phyloP scores from a whole-genome alignment of 1,139 yeast species.

The Geotrichum citri-aurantii region DNA sequence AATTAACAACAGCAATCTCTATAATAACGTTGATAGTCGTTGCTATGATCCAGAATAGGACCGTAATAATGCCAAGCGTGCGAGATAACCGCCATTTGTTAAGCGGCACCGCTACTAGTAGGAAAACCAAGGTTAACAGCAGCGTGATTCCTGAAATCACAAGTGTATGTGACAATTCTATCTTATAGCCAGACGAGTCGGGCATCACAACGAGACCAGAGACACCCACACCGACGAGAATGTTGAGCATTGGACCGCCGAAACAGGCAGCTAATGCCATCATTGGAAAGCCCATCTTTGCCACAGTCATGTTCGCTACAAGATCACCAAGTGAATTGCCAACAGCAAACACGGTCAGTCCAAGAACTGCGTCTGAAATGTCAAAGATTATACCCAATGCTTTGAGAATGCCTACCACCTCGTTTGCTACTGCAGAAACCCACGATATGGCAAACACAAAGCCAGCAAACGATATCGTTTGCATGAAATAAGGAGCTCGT shows the following conservation, averaged over 20 bases:
- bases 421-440: constrained; percentile 72
- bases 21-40: constrained; percentile 30
- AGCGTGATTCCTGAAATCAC: constrained; percentile 49
- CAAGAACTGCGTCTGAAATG: constrained; percentile 74
- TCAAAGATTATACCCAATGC: constrained; percentile 54
- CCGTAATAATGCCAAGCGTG: constrained; percentile 49
- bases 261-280: constrained; percentile 95
- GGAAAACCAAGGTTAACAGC: constrained; percentile 47
- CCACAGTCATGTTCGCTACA: constrained; percentile 77
- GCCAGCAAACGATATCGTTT: constrained; percentile 41
- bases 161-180: constrained; percentile 46
- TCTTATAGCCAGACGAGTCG: constrained; percentile 28
- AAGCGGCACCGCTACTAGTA: constrained; percentile 52
- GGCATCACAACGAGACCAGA: constrained; percentile 54
- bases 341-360: constrained; percentile 81
- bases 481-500: constrained; percentile 18
- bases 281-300: constrained; percentile 78
- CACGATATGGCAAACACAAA: constrained; percentile 64
- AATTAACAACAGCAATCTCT: constrained; percentile 22
- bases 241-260: constrained; percentile 78
- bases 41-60: constrained; percentile 51
- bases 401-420: constrained; percentile 63
- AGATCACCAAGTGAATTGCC: constrained; percentile 92
- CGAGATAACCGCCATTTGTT: constrained; percentile 63
- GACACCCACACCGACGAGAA: constrained; percentile 58